Percentiles rank a stretch among this genome's conserved stretches.
Conservation (phyloP, 306 rosid genomes). For the Vigna angularis region DNA sequence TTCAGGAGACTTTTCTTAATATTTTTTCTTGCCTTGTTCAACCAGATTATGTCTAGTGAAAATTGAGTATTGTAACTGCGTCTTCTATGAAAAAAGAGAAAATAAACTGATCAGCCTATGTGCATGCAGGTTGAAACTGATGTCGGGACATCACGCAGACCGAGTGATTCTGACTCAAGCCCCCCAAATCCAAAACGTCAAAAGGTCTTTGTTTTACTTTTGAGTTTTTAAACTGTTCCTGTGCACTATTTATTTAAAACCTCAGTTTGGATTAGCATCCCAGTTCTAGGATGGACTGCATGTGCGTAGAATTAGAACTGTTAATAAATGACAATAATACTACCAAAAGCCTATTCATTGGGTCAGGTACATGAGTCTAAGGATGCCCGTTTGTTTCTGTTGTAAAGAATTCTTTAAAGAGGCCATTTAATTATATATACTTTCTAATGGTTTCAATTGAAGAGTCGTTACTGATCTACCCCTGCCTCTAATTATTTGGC, state of each 20-base stretch:
- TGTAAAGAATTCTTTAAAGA: background rate
- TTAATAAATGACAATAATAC: background rate
- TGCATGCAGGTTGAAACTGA: slow-evolving; percentile 57
- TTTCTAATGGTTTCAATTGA: background rate
- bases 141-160: slow-evolving; percentile 69
- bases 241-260: background rate
- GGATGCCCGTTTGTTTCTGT: background rate
- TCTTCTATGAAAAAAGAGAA: background rate
- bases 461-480: background rate
- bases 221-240: slow-evolving; percentile 33
- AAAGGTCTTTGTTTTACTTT: slow-evolving; percentile 61
- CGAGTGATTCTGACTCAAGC: slow-evolving; percentile 53
- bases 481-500: background rate
- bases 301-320: slow-evolving; percentile 16
- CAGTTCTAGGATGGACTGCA: slow-evolving; percentile 12
- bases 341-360: slow-evolving; percentile 7
- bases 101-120: slow-evolving; percentile 35
- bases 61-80: slow-evolving; percentile 10
- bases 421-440: background rate
- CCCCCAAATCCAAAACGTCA: slow-evolving; percentile 83
- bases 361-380: background rate
- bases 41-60: slow-evolving; percentile 14
- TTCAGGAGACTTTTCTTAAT: background rate
- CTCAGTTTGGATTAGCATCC: background rate
- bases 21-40: background rate